phyloP scores from a whole-genome alignment of 2,329 filamentous ascomycete species.

The Botrytis tulipae region DNA sequence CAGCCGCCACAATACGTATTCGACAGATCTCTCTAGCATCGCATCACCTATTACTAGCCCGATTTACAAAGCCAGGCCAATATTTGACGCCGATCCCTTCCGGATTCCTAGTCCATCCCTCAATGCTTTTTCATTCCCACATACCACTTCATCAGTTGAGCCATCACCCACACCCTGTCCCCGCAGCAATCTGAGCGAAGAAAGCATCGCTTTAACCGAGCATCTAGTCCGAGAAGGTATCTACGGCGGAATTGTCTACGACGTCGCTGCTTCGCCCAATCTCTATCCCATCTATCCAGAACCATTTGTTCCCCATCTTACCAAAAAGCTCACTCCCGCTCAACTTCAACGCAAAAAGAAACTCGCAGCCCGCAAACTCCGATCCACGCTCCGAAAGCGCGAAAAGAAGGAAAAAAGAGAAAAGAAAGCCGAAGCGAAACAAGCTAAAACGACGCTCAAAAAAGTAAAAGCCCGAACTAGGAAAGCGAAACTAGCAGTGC shows the following conservation, averaged over 20 bases:
- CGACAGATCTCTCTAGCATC: neutral
- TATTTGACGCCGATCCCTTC: neutral
- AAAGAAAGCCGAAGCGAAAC: neutral
- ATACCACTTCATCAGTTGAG: neutral
- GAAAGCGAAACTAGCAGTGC: neutral
- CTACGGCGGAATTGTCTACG: constrained; percentile 5
- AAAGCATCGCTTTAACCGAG: neutral
- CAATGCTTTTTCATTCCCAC: neutral
- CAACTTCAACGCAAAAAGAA: neutral
- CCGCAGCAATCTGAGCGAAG: neutral
- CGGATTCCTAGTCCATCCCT: neutral
- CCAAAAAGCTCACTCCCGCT: neutral
- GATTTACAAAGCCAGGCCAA: neutral
- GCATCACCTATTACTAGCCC: no score
- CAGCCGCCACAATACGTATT: neutral
- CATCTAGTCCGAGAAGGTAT: constrained; percentile 13
- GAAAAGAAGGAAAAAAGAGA: neutral
- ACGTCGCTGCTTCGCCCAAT: neutral
- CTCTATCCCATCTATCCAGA: neutral
- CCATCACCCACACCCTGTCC: neutral
- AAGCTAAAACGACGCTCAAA: neutral
- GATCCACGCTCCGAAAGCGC: neutral
- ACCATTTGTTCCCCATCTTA: neutral
- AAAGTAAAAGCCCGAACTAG: neutral
- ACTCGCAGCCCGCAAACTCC: neutral